phyloP scores from a whole-genome alignment of 2,329 filamentous ascomycete species.

The Trichophyton verrucosum region DNA sequence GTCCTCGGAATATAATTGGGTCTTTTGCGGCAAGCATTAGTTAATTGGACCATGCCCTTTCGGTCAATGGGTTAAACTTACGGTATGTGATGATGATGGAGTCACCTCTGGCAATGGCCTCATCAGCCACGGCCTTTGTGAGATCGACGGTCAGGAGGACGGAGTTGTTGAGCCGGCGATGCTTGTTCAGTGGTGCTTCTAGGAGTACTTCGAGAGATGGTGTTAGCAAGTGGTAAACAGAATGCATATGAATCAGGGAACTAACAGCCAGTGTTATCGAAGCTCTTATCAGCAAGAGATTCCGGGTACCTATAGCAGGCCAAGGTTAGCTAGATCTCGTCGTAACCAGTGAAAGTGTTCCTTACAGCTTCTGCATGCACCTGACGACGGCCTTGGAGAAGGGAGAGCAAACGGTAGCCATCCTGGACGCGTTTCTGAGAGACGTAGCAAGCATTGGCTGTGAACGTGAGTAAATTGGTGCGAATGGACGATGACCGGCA shows the following conservation, averaged over 20 bases:
- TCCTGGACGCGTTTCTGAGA: slow-evolving; percentile 9
- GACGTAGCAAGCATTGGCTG: slow-evolving; percentile 10
- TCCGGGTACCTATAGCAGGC: slow-evolving; percentile 61
- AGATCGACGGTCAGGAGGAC: slow-evolving; percentile 81
- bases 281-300: slow-evolving; percentile 73
- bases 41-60: slow-evolving; percentile 59
- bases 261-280: slow-evolving; percentile 83
- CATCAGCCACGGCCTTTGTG: slow-evolving; percentile 75
- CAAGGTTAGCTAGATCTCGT: neutral
- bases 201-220: slow-evolving; percentile 44
- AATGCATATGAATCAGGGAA: too few relatives aligned
- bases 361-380: slow-evolving; percentile 68
- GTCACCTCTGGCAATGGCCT: slow-evolving; percentile 65
- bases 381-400: slow-evolving; percentile 58
- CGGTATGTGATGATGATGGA: slow-evolving; percentile 83
- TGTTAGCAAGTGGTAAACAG: neutral
- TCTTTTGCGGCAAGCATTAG: slow-evolving; percentile 33
- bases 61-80: slow-evolving; percentile 30
- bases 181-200: slow-evolving; percentile 52
- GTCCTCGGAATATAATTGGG: slow-evolving; percentile 86
- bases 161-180: slow-evolving; percentile 48
- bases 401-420: slow-evolving; percentile 36
- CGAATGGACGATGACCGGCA: too few relatives aligned
- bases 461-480: neutral
- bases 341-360: neutral